Conservation (phyloP, 257 asterid genomes). For the Lantana camara region DNA sequence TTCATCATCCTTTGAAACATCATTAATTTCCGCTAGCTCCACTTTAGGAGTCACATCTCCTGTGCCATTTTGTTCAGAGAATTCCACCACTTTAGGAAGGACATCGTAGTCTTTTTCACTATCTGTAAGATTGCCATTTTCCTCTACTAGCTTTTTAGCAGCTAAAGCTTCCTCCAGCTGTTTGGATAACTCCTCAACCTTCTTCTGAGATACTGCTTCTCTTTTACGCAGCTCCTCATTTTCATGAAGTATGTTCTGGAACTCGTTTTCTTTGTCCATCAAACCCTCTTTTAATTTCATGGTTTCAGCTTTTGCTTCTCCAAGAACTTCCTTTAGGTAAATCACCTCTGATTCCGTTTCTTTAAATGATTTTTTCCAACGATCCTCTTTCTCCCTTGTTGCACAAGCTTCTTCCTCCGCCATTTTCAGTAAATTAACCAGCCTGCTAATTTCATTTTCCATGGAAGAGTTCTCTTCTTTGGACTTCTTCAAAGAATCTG, state of each 20-base stretch:
- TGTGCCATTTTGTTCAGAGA: constrained; percentile 81
- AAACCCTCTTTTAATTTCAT: constrained; percentile 72
- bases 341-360: constrained; percentile 76
- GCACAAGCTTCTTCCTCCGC: constrained; percentile 61
- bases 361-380: constrained; percentile 50
- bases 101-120: constrained; percentile 81
- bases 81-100: constrained; percentile 92
- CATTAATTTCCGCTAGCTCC: constrained; percentile 39
- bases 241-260: constrained; percentile 63
- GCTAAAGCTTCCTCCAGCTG: constrained; percentile 72
- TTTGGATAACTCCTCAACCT: constrained; percentile 66
- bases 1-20: constrained; percentile 36
- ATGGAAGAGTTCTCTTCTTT: constrained; percentile 59
- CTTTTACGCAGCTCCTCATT: constrained; percentile 68
- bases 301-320: constrained; percentile 85
- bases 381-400: constrained; percentile 58
- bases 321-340: constrained; percentile 81
- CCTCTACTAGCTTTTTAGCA: constrained; percentile 51
- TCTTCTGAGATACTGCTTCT: constrained; percentile 56
- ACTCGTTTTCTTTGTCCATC: constrained; percentile 75
- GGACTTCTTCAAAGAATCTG: constrained; percentile 49
- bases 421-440: constrained; percentile 56
- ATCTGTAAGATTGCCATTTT: constrained; percentile 66
- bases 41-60: constrained; percentile 51
- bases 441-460: constrained; percentile 63